Evolutionary conservation across 2,329 filamentous ascomycete species (phyloP).

Genomic region (Monosporascus sp.): DNA sequence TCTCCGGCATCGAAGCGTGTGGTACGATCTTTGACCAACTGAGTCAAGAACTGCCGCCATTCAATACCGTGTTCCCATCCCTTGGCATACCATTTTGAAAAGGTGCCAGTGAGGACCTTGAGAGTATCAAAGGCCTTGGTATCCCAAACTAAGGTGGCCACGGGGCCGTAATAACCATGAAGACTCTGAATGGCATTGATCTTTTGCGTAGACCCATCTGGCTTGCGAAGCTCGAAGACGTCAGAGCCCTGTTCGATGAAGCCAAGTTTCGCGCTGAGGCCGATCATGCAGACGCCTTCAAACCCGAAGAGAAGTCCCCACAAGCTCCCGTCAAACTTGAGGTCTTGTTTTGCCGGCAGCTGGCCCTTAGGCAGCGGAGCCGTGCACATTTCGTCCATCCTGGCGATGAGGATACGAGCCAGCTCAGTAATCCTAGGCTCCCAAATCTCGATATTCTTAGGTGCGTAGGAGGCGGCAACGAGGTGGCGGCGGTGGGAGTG

Average conservation of each 20-base stretch:
- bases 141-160: background rate
- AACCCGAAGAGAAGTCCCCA: constrained; percentile 9
- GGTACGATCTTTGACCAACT: background rate
- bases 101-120: background rate
- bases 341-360: constrained; percentile 10
- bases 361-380: constrained; percentile 18
- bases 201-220: background rate
- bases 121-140: background rate
- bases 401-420: background rate
- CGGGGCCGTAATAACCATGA: background rate
- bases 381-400: background rate
- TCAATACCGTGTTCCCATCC: background rate
- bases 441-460: constrained; percentile 1
- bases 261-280: constrained; percentile 1
- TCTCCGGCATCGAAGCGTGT: constrained; percentile 1
- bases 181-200: background rate
- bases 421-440: background rate
- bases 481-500: constrained; percentile 1
- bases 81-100: background rate
- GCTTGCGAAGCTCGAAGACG: background rate
- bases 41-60: background rate
- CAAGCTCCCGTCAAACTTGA: constrained; percentile 12
- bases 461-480: constrained; percentile 2
- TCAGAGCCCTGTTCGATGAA: constrained; percentile 1
- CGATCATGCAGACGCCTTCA: constrained; percentile 1